A percentile compares a stretch with the other conserved stretches of the same genome.
Conservation (phyloP, 1,284 basidiomycete species). For the Fomitopsis schrenkii region DNA sequence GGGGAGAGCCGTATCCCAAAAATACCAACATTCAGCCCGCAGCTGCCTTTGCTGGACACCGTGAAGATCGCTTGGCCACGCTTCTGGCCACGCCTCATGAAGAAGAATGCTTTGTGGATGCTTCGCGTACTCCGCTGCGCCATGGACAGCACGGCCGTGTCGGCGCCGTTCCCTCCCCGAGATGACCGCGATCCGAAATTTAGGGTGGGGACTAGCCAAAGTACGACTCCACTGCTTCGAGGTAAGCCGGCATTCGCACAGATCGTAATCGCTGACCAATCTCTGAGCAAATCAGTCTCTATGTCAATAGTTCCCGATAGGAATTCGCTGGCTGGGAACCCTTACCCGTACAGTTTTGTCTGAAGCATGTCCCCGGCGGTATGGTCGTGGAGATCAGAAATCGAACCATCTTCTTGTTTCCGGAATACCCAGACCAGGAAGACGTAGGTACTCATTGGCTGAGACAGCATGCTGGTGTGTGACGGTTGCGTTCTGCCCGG, state of each 20-base stretch:
- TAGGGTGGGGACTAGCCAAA: not conserved
- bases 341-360: not conserved
- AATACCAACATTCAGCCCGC: no score
- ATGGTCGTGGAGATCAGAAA: not conserved
- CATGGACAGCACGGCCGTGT: not conserved
- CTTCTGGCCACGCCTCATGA: no score
- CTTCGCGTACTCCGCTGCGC: no score
- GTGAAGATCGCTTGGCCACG: no score
- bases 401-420: not conserved
- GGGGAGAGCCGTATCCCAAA: no score
- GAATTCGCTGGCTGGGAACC: not conserved
- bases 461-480: not conserved
- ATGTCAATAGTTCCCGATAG: not conserved
- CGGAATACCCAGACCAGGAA: not conserved
- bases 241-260: not conserved
- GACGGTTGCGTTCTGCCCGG: not conserved
- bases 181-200: not conserved
- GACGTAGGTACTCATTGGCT: not conserved
- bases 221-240: not conserved
- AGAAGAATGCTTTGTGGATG: no score
- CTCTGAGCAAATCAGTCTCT: not conserved
- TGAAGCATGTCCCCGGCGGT: not conserved
- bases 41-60: no score
- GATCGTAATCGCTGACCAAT: conserved; percentile 3
- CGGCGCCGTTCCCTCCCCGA: not conserved